These are phyloP conservation scores for Lepiota venenata DNA, from an alignment of 768 basidiomycete genomes.

Conservation along the genomic window DNA sequence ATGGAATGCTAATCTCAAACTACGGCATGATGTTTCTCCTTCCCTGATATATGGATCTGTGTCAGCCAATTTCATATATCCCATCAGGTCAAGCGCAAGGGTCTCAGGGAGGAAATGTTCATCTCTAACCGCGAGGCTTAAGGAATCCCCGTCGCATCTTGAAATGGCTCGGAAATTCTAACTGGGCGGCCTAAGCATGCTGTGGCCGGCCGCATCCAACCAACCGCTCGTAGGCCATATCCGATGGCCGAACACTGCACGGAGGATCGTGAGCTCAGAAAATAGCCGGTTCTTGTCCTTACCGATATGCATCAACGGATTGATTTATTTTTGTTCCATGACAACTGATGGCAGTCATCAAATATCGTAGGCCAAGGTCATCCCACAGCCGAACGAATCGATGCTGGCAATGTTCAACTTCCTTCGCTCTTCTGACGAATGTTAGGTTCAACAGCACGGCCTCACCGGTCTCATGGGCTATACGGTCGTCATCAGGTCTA, in stretches of 20 bases:
- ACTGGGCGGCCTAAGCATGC: slow-evolving; percentile 27
- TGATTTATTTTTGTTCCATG: neutral
- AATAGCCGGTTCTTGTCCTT: slow-evolving; percentile 41
- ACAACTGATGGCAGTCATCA: neutral
- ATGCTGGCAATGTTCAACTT: slow-evolving; percentile 50
- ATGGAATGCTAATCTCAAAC: slow-evolving; percentile 69
- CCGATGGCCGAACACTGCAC: slow-evolving; percentile 46
- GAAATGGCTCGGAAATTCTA: neutral
- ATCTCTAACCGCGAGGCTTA: slow-evolving; percentile 61
- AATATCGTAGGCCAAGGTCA: slow-evolving; percentile 41
- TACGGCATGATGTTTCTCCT: neutral
- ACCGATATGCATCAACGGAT: slow-evolving; percentile 28
- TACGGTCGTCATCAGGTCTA: slow-evolving; percentile 28
- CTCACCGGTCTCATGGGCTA: slow-evolving; percentile 30
- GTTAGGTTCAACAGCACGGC: slow-evolving; percentile 32
- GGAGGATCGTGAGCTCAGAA: slow-evolving; percentile 44
- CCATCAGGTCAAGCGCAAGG: slow-evolving; percentile 53
- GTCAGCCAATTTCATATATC: neutral
- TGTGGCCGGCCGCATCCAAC: slow-evolving; percentile 46
- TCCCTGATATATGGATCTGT: neutral
- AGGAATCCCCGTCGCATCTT: slow-evolving; percentile 9
- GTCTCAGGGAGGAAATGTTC: slow-evolving; percentile 54
- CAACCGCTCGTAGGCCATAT: slow-evolving; percentile 47
- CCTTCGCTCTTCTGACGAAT: slow-evolving; percentile 58
- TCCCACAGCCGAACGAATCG: slow-evolving; percentile 32